Conservation (phyloP, 768 basidiomycete genomes). For the Wakefieldia striispora region DNA sequence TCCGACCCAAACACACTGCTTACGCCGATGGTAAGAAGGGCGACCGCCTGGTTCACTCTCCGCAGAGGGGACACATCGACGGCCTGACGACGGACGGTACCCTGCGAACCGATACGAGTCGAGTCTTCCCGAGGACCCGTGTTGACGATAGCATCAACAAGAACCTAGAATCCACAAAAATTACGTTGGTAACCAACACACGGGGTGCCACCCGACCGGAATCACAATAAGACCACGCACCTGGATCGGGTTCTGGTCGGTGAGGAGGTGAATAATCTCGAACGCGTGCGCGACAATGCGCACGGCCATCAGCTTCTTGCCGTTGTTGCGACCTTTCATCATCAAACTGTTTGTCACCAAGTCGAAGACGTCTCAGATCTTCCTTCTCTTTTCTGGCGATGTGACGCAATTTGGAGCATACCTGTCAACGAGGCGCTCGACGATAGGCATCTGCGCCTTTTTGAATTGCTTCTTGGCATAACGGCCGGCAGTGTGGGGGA, state of each 20-base stretch:
- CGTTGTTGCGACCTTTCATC: slow-evolving; percentile 99
- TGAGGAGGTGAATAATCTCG: slow-evolving; percentile 99
- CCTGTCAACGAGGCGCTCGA: slow-evolving; percentile 98
- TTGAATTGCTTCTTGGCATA: slow-evolving; percentile 99
- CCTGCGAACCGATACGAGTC: slow-evolving; percentile 99
- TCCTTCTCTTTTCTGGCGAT: not conserved
- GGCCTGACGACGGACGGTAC: slow-evolving; percentile 98
- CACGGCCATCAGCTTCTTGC: slow-evolving; percentile 98
- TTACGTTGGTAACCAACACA: not conserved
- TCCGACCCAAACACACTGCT: slow-evolving; percentile 29
- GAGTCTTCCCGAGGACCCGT: slow-evolving; percentile 99
- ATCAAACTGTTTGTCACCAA: slow-evolving; percentile 64
- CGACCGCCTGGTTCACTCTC: slow-evolving; percentile 95
- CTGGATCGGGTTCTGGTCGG: slow-evolving; percentile 99
- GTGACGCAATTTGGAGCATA: slow-evolving; percentile 33
- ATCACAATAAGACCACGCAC: slow-evolving; percentile 40
- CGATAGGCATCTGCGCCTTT: slow-evolving; percentile 99
- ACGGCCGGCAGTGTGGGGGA: slow-evolving; percentile 98
- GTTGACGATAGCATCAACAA: slow-evolving; percentile 99
- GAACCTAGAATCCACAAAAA: slow-evolving; percentile 49
- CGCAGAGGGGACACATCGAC: slow-evolving; percentile 99
- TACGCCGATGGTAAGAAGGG: slow-evolving; percentile 95
- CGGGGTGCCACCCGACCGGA: too few species aligned
- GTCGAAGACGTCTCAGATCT: not conserved
- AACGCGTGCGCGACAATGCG: slow-evolving; percentile 99